Evolutionary conservation across 441 rosid genomes (phyloP), one percentile per base, ranked within the genome.

Genomic region (Pelargonium cotyledonis): DNA sequence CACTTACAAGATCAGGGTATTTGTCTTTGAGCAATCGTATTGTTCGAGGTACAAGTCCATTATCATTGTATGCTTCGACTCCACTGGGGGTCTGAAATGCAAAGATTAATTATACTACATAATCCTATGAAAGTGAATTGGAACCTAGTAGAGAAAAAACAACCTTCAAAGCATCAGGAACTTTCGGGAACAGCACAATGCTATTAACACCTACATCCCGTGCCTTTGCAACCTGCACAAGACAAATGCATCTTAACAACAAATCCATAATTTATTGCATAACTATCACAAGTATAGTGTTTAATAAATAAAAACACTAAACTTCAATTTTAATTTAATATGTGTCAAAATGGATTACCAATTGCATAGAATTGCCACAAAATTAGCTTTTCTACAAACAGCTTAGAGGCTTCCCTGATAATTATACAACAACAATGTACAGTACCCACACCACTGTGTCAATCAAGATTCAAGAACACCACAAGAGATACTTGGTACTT

Each of bases 81-180:
- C 55, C 55, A 10, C 55, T 47, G 15, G 55, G 55, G 14, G 55
- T 9, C 15, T 47, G 55, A 47, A 9, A 47, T 47, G 14, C 55
- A 10, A 47, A 47, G 55, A 47, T n/a, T n/a, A 47, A 12, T 47
- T 47, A 47, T 11, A 47, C 3, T 10, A 47, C 55, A 47, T 47
- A 15, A 47, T 10, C 14, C 14, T 47, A 15, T 12, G 15, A 5
- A 47, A 47, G 2, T 12, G 55, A 10, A 12, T 44, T 8, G 49
- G 49, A 44, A 44, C 11, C 49, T 9, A 8, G 5, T 10, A 67
- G 38, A 68, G 61, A 76, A 79, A 8, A 35, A 65, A n/a, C 78
- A 75, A 94, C 99, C 99, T 94, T 94, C 72, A 94, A 69, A 65
- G 86, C 97, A 81, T 94, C 99, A 0, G 97, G 99, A 75, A 94